These are phyloP conservation scores for Excoecaria agallocha DNA, from an alignment of 345 rosid species.

Conservation along the genomic window DNA sequence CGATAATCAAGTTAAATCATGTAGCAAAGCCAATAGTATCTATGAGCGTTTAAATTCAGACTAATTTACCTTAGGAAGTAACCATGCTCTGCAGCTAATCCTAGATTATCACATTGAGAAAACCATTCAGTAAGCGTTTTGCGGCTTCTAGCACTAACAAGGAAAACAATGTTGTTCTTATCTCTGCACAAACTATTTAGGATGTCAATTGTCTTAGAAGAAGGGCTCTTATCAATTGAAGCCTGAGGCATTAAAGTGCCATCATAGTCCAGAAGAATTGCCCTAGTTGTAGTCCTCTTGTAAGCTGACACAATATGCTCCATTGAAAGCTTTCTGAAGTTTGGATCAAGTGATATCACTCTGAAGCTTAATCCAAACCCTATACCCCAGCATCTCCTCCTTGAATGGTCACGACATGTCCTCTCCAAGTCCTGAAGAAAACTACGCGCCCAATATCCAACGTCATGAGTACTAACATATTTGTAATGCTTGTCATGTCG, in stretches of 20 bases:
- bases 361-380: constrained; percentile 86
- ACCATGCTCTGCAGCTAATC: constrained; percentile 83
- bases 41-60: neutral
- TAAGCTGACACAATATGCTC: constrained; percentile 81
- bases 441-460: constrained; percentile 89
- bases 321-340: constrained; percentile 77
- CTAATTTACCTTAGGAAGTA: constrained; percentile 59
- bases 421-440: constrained; percentile 85
- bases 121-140: constrained; percentile 70
- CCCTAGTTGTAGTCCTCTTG: constrained; percentile 59
- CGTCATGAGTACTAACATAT: constrained; percentile 86
- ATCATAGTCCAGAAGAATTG: constrained; percentile 78
- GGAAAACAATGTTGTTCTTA: constrained; percentile 63
- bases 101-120: constrained; percentile 61
- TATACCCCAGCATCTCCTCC: constrained; percentile 82
- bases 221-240: constrained; percentile 72
- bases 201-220: constrained; percentile 55
- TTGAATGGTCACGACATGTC: constrained; percentile 62
- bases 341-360: constrained; percentile 73
- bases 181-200: constrained; percentile 65
- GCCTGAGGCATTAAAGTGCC: constrained; percentile 88
- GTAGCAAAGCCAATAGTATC: neutral
- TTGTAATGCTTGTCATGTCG: constrained; percentile 89
- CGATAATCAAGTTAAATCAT: constrained; percentile 5
- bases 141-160: constrained; percentile 73